Percentiles rank a stretch among this genome's conserved stretches.
Evolutionary conservation across 164 flowering plant species (phyloP).

Genomic region (Magnolia kwangsiensis): DNA sequence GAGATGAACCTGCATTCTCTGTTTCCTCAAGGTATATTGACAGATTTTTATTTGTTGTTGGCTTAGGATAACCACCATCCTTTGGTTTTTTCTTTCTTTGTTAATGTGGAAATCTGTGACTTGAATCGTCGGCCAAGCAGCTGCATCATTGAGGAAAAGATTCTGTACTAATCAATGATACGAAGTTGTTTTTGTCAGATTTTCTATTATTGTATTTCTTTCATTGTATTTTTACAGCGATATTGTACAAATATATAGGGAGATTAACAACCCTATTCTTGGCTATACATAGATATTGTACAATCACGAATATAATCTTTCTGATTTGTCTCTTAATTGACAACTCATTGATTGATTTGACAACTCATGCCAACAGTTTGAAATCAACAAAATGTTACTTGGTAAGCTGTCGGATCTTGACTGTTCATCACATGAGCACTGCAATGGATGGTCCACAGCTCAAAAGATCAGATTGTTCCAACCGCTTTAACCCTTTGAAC

Average conservation of each 20-base stretch:
- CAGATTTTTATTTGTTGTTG: background rate
- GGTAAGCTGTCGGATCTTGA: background rate
- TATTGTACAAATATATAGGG: too few species aligned
- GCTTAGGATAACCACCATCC: background rate
- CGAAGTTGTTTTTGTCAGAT: background rate
- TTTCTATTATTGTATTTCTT: too few species aligned
- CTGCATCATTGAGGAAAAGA: background rate
- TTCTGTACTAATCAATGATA: background rate
- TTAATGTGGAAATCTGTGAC: background rate
- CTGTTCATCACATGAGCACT: background rate
- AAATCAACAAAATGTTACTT: too few species aligned
- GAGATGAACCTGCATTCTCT: slow-evolving; percentile 71
- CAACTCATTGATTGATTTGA: too few species aligned
- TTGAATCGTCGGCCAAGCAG: background rate
- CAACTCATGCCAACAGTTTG: background rate
- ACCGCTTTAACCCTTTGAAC: background rate
- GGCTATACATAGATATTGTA: too few species aligned
- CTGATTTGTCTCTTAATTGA: too few species aligned
- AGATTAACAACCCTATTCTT: too few species aligned
- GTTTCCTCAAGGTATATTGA: slow-evolving; percentile 65
- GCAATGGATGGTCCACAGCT: background rate
- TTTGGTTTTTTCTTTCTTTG: background rate
- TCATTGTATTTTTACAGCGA: too few species aligned
- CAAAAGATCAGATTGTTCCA: too few species aligned
- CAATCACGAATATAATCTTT: too few species aligned